A percentile compares a stretch with the other conserved stretches of the same genome.
These are phyloP conservation scores for Hypoxylon sp. DNA, from an alignment of 2,329 filamentous ascomycete species.

Conservation along the genomic window DNA sequence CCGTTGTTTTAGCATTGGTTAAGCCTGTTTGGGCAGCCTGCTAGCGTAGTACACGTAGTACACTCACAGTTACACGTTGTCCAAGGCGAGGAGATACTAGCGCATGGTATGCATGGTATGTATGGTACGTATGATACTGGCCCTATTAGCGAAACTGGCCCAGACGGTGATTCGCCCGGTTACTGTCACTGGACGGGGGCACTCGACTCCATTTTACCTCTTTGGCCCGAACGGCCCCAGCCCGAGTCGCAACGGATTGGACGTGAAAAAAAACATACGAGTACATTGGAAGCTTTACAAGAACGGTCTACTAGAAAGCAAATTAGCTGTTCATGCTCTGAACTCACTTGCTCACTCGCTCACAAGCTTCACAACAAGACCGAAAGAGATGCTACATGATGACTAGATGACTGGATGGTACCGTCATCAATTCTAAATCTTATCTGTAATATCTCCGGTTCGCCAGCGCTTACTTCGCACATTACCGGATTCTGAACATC, in stretches of 20 bases:
- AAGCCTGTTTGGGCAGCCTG: conserved; percentile 33
- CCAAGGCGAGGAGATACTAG: neutral
- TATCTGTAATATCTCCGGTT: conserved; percentile 39
- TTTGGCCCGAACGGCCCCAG: conserved; percentile 33
- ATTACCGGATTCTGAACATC: conserved; percentile 6
- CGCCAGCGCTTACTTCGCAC: conserved; percentile 17
- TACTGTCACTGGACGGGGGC: conserved; percentile 33
- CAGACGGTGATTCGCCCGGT: conserved; percentile 42
- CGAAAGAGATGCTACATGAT: conserved; percentile 9
- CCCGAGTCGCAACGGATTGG: conserved; percentile 26
- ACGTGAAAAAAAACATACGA: conserved; percentile 17
- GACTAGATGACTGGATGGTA: conserved; percentile 24
- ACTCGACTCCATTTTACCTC: conserved; percentile 34
- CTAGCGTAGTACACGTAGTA: conserved; percentile 15
- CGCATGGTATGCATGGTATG: conserved; percentile 12
- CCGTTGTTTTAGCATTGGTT: conserved; percentile 28
- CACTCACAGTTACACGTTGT: conserved; percentile 8
- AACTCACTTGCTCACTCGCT: neutral
- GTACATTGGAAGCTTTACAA: conserved; percentile 6
- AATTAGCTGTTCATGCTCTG: conserved; percentile 19
- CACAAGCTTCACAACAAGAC: neutral
- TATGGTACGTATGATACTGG: conserved; percentile 27
- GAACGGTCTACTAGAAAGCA: conserved; percentile 27
- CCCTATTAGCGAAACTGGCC: conserved; percentile 8
- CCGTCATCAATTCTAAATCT: conserved; percentile 37